Conservation (phyloP, 2,329 filamentous ascomycete species). For the Didymella glomerata region DNA sequence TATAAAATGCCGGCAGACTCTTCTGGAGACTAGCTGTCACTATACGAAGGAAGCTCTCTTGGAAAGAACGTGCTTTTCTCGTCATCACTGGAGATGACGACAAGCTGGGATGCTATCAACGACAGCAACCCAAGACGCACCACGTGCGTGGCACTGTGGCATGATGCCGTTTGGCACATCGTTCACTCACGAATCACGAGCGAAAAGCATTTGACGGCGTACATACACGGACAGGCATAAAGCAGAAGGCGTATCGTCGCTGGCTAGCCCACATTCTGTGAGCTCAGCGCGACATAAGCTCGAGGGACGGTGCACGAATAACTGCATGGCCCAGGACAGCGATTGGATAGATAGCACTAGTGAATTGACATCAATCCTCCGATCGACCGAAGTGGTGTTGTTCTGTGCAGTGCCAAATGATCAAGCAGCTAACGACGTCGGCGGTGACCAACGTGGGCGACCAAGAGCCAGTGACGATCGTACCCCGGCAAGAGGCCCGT, state of each 20-base stretch:
- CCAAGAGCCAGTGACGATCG: conserved; percentile 33
- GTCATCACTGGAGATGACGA: neutral
- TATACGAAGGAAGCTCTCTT: conserved; percentile 24
- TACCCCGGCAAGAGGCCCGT: conserved; percentile 33
- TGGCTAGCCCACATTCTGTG: conserved; percentile 20
- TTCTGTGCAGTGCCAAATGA: conserved; percentile 27
- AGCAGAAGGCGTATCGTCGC: conserved; percentile 15
- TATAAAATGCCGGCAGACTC: conserved; percentile 13
- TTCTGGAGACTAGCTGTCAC: conserved; percentile 11
- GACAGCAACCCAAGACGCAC: conserved; percentile 2
- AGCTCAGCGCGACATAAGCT: conserved; percentile 25
- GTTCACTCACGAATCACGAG: conserved; percentile 10
- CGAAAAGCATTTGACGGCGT: conserved; percentile 10
- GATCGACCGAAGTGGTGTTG: conserved; percentile 24
- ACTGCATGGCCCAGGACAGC: conserved; percentile 10
- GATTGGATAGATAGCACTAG: conserved; percentile 29
- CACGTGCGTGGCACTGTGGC: conserved; percentile 13
- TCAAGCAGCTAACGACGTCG: conserved; percentile 33
- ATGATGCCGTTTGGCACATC: conserved; percentile 29
- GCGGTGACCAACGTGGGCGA: conserved; percentile 47
- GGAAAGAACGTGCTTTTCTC: conserved; percentile 2
- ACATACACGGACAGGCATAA: conserved; percentile 7
- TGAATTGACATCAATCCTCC: conserved; percentile 25
- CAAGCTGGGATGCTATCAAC: neutral
- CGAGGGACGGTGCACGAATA: conserved; percentile 24